Evolutionary conservation across 225 moss, liverwort and hornwort genomes (phyloP), one percentile per base, ranked within the genome.

Genomic region (Neckera pumila): DNA sequence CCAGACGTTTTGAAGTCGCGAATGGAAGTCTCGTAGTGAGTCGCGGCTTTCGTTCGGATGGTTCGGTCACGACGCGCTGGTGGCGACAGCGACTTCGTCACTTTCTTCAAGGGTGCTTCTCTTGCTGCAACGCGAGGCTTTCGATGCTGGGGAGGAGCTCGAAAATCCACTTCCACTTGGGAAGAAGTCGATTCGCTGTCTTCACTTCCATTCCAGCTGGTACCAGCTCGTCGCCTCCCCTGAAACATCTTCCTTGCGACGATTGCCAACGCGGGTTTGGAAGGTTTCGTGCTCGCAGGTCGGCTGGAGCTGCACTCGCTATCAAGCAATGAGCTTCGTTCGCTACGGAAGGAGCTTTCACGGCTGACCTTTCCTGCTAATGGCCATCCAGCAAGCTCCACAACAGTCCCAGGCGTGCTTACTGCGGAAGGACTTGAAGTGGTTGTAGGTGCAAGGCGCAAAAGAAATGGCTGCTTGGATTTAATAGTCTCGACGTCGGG

Each of bases 121-220:
- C 80, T 54, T 63, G 53, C 57, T 36, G 63, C 21, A n/a, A 53
- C 49, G 42, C 61, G 42, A 51, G 81, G 69, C n/a, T 90, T 88
- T 65, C 79, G 78, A 65, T 80, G 66, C 57, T 71, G 62, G 28
- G 17, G 47, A 58, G n/a, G 6, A 34, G 61, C 31, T 61, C 53
- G 82, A 45, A 84, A 83, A 36, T 76, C 83, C 15, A 56, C 10
- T 27, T 79, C 85, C 51, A 84, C 76, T 54, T 71, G 87, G 34
- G 62, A 82, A 22, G 83, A 90, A 45, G 38, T 84, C 21, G 82
- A 87, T 22, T 87, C 88, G 82, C 85, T 74, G 62, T 84, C 93
- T 47, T 93, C 93, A 18, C 86, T 91, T 69, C 85, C 89, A 80
- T 69, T 88, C 93, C 93, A 91, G 23, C 79, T 49, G 40, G 67